Evolutionary conservation across 1,284 basidiomycete genomes (phyloP).

Genomic region (Vanrija humicola): DNA sequence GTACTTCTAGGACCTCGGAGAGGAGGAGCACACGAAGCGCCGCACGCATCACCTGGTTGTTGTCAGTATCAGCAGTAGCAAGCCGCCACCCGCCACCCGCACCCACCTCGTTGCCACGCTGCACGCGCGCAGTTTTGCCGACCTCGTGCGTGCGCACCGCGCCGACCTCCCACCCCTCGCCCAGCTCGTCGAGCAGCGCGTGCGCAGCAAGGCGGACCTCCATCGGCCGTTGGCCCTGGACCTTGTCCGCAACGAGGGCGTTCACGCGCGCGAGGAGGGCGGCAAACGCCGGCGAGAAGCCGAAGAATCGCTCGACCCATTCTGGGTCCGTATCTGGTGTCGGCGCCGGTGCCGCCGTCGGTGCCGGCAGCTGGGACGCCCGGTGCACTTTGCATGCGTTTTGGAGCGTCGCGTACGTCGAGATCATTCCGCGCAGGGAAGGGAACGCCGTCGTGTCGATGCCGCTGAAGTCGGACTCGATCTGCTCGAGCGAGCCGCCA

Average conservation of each 20-base stretch:
- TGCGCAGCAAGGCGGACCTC: too few species aligned
- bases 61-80: too few species aligned
- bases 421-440: conserved; percentile 17
- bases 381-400: too few species aligned
- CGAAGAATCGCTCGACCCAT: conserved; percentile 24
- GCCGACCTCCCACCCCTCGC: conserved; percentile 10
- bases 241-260: conserved; percentile 10
- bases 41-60: conserved; percentile 7
- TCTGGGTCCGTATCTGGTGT: conserved; percentile 4
- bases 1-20: conserved; percentile 15
- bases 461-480: neutral
- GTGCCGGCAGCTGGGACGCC: too few species aligned
- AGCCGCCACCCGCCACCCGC: too few species aligned
- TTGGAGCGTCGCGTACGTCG: neutral
- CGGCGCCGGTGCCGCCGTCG: too few species aligned
- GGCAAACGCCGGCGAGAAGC: conserved; percentile 14
- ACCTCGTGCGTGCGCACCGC: conserved; percentile 5
- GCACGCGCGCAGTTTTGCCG: conserved; percentile 14
- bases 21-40: conserved; percentile 17
- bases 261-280: conserved; percentile 13
- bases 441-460: conserved; percentile 13
- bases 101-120: conserved; percentile 17
- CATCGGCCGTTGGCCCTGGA: neutral
- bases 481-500: conserved; percentile 2
- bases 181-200: conserved; percentile 4